A percentile compares a stretch with the other conserved stretches of the same genome.
These are phyloP conservation scores for Ceratobasidium sp. DNA, from an alignment of 1,284 basidiomycete species.

Conservation along the genomic window DNA sequence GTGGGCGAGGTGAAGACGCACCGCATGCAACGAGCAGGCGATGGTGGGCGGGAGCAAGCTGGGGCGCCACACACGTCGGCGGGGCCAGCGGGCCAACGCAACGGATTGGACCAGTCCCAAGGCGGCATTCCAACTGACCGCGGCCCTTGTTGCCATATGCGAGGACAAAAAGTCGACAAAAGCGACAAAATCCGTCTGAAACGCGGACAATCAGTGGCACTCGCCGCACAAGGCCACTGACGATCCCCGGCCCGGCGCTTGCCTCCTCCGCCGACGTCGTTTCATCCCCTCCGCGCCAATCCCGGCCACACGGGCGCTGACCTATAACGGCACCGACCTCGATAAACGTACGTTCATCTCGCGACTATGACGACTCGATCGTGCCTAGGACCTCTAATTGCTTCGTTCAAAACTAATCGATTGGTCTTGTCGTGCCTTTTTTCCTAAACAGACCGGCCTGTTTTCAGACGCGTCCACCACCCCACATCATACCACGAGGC, in stretches of 20 bases:
- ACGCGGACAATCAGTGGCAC: conserved; percentile 19
- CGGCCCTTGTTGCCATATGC: background rate
- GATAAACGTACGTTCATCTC: too few species aligned
- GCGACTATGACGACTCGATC: conserved; percentile 10
- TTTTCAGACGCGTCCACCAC: conserved; percentile 12
- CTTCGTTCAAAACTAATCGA: background rate
- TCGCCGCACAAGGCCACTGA: background rate
- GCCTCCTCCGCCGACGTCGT: background rate
- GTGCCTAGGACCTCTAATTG: conserved; percentile 13
- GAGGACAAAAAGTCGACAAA: background rate
- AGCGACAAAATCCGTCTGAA: background rate
- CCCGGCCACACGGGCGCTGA: too few species aligned
- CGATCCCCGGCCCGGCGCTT: conserved; percentile 12
- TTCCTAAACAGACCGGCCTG: background rate
- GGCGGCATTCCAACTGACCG: conserved; percentile 19
- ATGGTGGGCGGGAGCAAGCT: conserved; percentile 9
- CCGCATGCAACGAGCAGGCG: background rate
- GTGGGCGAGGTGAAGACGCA: background rate
- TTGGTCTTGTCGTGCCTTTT: background rate
- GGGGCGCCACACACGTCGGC: conserved; percentile 21
- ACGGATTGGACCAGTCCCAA: conserved; percentile 20
- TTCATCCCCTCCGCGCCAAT: background rate
- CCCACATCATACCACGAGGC: background rate
- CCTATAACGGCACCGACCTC: too few species aligned
- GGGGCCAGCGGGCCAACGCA: conserved; percentile 27